Conservation (phyloP, 768 basidiomycete species). For the Phanerochaete sordida region DNA sequence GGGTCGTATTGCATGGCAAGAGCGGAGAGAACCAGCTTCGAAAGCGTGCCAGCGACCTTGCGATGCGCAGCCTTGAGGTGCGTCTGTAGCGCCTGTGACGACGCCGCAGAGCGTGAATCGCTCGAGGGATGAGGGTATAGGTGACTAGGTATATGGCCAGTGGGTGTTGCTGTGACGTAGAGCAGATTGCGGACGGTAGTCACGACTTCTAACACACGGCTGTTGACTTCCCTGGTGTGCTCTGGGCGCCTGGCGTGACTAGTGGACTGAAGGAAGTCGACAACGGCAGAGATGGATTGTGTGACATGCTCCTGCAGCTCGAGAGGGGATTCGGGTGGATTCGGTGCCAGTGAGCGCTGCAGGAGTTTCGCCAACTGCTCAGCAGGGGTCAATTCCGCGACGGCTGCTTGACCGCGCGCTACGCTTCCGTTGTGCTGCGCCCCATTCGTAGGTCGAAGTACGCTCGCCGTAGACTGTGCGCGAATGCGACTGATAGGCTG, state of each 20-base stretch:
- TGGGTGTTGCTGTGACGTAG: constrained; percentile 34
- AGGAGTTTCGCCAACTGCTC: constrained; percentile 66
- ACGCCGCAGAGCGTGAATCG: constrained; percentile 38
- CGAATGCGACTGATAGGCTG: constrained; percentile 39
- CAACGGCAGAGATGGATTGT: constrained; percentile 57
- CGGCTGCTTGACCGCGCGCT: background rate
- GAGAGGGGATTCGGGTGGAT: constrained; percentile 54
- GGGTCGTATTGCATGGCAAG: constrained; percentile 86
- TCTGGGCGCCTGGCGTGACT: constrained; percentile 43
- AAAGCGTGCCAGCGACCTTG: constrained; percentile 85
- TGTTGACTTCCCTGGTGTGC: constrained; percentile 57
- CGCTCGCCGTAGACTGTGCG: constrained; percentile 15
- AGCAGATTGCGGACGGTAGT: constrained; percentile 74
- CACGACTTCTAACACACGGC: constrained; percentile 59
- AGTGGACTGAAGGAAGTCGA: constrained; percentile 54
- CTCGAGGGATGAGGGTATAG: constrained; percentile 49
- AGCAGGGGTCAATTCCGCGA: constrained; percentile 46
- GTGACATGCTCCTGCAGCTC: constrained; percentile 60
- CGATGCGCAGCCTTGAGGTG: constrained; percentile 74
- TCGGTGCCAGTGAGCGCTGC: constrained; percentile 55
- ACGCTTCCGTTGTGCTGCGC: constrained; percentile 7
- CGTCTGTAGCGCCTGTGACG: constrained; percentile 43
- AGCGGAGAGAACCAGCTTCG: constrained; percentile 86
- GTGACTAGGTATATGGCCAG: constrained; percentile 56
- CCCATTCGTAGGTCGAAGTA: constrained; percentile 12